phyloP scores from a whole-genome alignment of 495 filamentous ascomycete species.

The Penicillium desertorum region DNA sequence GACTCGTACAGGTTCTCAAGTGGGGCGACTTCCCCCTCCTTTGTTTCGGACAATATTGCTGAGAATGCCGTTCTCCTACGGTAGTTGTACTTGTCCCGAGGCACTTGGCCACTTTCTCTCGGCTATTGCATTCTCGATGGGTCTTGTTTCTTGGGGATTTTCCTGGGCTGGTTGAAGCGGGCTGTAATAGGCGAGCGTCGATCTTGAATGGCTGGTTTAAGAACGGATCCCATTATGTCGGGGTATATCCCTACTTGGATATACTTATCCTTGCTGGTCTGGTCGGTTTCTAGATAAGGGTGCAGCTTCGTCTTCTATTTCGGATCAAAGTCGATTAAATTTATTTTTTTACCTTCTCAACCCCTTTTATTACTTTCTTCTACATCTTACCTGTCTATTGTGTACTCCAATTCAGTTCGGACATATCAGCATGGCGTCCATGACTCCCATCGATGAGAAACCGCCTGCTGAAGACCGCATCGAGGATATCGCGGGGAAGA shows the following conservation, averaged over 20 bases:
- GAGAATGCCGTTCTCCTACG: not conserved
- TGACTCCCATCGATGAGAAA: slow-evolving; percentile 26
- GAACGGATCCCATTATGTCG: not conserved
- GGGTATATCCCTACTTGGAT: not conserved
- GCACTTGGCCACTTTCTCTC: slow-evolving; percentile 17
- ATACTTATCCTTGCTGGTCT: slow-evolving; percentile 4
- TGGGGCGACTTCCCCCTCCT: slow-evolving; percentile 4
- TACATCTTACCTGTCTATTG: not conserved
- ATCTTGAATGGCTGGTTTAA: not conserved
- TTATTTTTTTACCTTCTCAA: not conserved
- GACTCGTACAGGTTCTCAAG: slow-evolving; percentile 5
- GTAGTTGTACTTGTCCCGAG: slow-evolving; percentile 14
- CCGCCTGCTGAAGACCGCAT: slow-evolving; percentile 27
- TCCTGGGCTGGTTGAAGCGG: not conserved
- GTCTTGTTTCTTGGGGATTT: not conserved
- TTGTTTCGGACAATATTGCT: slow-evolving; percentile 11
- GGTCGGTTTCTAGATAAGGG: not conserved
- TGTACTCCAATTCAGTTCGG: not conserved
- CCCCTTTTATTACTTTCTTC: not conserved
- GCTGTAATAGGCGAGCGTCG: not conserved
- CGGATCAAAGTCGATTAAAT: not conserved
- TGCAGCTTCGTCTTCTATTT: not conserved
- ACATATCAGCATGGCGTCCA: not conserved
- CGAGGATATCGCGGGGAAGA: slow-evolving; percentile 29
- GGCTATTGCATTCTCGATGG: slow-evolving; percentile 16